Evolutionary conservation across 2,329 filamentous ascomycete species (phyloP).

Genomic region (Beauveria medogensis): DNA sequence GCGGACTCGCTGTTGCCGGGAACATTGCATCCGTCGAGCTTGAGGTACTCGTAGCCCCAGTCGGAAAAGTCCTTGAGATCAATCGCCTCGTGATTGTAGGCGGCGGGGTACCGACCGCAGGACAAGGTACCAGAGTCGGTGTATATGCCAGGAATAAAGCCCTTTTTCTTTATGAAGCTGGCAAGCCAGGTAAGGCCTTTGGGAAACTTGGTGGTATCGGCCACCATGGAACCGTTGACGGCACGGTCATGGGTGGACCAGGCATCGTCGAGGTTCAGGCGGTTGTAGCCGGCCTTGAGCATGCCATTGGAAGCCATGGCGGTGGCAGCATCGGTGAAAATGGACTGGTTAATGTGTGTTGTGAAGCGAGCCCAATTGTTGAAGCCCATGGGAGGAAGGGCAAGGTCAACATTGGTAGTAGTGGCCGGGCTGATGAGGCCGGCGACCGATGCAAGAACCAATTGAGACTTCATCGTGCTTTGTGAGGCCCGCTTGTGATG

Average conservation of each 20-base stretch:
- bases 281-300: conserved; percentile 23
- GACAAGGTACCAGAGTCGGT: conserved; percentile 35
- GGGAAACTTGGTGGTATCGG: conserved; percentile 34
- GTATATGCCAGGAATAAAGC: conserved; percentile 39
- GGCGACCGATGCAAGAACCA: conserved; percentile 9
- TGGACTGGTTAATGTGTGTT: conserved; percentile 38
- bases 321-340: conserved; percentile 39
- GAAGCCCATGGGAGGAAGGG: conserved; percentile 41
- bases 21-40: conserved; percentile 34
- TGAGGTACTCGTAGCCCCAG: conserved; percentile 32
- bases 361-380: conserved; percentile 42
- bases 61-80: conserved; percentile 31
- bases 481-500: background rate
- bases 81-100: conserved; percentile 30
- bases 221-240: conserved; percentile 29
- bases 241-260: conserved; percentile 31
- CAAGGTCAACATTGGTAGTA: conserved; percentile 3
- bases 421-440: background rate
- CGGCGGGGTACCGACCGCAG: conserved; percentile 35
- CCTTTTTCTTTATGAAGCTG: conserved; percentile 26
- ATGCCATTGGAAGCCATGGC: conserved; percentile 35
- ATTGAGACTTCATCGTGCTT: conserved; percentile 10
- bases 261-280: conserved; percentile 37
- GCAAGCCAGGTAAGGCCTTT: conserved; percentile 34
- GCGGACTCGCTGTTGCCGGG: conserved; percentile 15